Evolutionary conservation across 257 asterid genomes (phyloP).

Genomic region (Forsythia suspensa): DNA sequence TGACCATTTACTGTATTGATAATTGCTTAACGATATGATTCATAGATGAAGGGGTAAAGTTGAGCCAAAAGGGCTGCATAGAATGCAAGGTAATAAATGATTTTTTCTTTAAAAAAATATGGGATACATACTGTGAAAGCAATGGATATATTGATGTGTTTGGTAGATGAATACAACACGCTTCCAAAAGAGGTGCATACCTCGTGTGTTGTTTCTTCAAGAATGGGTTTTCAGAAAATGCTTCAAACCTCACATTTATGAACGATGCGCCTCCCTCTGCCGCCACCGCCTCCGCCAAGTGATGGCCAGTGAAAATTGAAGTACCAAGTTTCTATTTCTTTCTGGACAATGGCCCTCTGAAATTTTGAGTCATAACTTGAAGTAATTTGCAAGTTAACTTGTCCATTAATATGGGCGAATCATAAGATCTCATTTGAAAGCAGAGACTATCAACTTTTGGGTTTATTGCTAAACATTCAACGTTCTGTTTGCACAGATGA

Average conservation of each 20-base stretch:
- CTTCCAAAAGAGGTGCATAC: neutral
- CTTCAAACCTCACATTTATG: neutral
- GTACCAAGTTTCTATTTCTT: no score
- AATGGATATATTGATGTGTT: neutral
- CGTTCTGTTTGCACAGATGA: slow-evolving; percentile 25
- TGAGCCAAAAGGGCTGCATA: neutral
- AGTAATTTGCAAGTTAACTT: neutral
- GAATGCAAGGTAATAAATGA: neutral
- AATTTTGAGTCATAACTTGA: neutral
- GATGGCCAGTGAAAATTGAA: neutral
- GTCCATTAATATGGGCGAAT: neutral
- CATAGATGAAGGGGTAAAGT: neutral
- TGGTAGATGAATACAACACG: slow-evolving; percentile 10
- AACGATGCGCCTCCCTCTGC: neutral
- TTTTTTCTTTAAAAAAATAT: neutral
- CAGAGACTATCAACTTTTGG: neutral
- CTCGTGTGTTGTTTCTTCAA: neutral
- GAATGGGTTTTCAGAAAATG: neutral
- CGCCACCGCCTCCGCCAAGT: no score
- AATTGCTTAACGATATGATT: neutral
- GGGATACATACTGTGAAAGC: neutral
- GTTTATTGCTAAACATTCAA: neutral
- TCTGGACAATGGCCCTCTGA: no score
- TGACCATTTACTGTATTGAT: no score
- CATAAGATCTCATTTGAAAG: neutral